A percentile compares a stretch with the other conserved stretches of the same genome.
Evolutionary conservation across 164 flowering plant species (phyloP).

Genomic region (Annona cherimola): DNA sequence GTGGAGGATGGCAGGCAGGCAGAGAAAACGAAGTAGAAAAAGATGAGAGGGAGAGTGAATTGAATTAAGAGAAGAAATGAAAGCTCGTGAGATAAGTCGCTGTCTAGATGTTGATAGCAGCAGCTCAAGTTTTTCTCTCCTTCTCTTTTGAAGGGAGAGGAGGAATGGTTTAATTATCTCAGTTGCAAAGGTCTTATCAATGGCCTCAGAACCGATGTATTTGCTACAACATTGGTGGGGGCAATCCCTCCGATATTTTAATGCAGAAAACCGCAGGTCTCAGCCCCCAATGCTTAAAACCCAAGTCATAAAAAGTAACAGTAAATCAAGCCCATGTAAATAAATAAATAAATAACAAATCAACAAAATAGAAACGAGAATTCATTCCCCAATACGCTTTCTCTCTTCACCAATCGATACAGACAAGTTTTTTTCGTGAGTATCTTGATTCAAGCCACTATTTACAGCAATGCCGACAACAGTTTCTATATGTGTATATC

Average conservation of each 20-base stretch:
- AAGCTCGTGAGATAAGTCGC: slow-evolving; percentile 25
- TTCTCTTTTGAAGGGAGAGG: slow-evolving; percentile 6
- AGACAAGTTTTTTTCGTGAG: neutral
- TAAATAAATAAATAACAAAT: neutral
- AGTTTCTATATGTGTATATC: neutral
- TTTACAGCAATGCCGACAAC: neutral
- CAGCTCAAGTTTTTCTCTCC: slow-evolving; percentile 11
- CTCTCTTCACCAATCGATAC: neutral
- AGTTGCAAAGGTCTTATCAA: slow-evolving; percentile 43
- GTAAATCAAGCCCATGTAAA: neutral
- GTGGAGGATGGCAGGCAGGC: slow-evolving; percentile 5
- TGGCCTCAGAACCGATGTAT: slow-evolving; percentile 27
- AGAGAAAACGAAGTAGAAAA: slow-evolving; percentile 14
- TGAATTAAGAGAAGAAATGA: slow-evolving; percentile 45
- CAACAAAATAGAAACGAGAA: no score
- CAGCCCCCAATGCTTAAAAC: slow-evolving; percentile 17
- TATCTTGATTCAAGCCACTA: neutral
- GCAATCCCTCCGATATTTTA: slow-evolving; percentile 21
- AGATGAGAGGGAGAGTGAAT: neutral
- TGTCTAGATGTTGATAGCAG: slow-evolving; percentile 24
- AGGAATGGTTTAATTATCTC: slow-evolving; percentile 27
- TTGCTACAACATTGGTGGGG: slow-evolving; percentile 29
- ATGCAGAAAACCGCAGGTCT: slow-evolving; percentile 10
- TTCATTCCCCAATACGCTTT: neutral
- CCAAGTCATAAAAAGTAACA: slow-evolving; percentile 9